Conservation (phyloP, 2,329 filamentous ascomycete genomes). For the Cladophialophora immunda region DNA sequence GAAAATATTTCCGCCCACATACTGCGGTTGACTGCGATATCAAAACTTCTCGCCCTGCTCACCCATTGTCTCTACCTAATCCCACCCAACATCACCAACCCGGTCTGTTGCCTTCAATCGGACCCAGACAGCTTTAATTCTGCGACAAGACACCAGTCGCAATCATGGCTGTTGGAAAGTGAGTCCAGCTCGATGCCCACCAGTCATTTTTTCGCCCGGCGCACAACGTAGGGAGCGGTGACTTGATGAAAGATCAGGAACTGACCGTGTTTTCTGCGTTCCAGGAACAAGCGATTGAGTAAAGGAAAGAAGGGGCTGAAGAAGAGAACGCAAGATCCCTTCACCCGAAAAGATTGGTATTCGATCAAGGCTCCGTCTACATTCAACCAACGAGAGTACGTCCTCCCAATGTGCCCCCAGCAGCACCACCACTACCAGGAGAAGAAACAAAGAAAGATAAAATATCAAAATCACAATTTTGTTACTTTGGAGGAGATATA, state of each 20-base stretch:
- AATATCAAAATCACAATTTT: constrained; percentile 25
- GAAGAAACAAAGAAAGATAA: constrained; percentile 30
- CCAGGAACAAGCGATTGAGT: constrained; percentile 13
- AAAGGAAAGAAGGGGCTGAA: constrained; percentile 55
- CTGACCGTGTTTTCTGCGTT: not conserved
- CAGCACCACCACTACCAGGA: not conserved
- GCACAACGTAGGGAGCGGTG: not conserved
- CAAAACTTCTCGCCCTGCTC: constrained; percentile 2
- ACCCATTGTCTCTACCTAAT: not conserved
- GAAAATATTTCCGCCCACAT: constrained; percentile 9
- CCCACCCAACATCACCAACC: not conserved
- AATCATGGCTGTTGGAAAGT: constrained; percentile 85
- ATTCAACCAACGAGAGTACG: constrained; percentile 97
- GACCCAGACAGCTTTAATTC: constrained; percentile 7
- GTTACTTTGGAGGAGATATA: not conserved
- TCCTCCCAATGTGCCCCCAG: constrained; percentile 25
- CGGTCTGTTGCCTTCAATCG: not conserved
- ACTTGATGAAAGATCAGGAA: not conserved
- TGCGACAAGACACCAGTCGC: constrained; percentile 32
- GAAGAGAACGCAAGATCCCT: constrained; percentile 98
- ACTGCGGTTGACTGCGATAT: constrained; percentile 3
- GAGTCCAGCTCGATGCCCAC: constrained; percentile 49
- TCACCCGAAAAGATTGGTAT: constrained; percentile 99
- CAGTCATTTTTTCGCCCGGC: not conserved
- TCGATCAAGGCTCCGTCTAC: constrained; percentile 97